Percentiles rank a stretch among this genome's conserved stretches.
Evolutionary conservation across 1,284 basidiomycete species (phyloP).

Genomic region (Athelia sp.): DNA sequence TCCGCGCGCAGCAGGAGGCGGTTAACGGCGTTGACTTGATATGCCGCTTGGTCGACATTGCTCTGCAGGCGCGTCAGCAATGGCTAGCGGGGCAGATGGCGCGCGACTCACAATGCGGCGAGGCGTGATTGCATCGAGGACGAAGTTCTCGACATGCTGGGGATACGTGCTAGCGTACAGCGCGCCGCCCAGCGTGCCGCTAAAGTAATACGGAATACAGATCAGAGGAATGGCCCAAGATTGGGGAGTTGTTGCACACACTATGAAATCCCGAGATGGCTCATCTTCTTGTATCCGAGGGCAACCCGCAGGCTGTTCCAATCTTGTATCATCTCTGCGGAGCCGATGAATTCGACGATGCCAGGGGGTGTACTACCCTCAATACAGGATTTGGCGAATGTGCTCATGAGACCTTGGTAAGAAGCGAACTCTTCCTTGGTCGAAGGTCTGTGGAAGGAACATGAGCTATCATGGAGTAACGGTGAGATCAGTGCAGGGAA

Average conservation of each 20-base stretch:
- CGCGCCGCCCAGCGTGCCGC: constrained; percentile 10
- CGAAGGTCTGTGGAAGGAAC: constrained; percentile 7
- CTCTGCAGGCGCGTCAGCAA: constrained; percentile 2
- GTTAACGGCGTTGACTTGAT: constrained; percentile 12
- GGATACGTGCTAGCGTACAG: constrained; percentile 10
- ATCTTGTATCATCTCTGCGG: constrained; percentile 11
- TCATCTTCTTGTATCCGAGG: constrained; percentile 11
- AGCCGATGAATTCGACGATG: constrained; percentile 11
- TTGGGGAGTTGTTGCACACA: neutral
- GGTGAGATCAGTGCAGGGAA: too few relatives aligned
- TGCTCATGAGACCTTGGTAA: constrained; percentile 7
- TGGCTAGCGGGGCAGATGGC: too few relatives aligned
- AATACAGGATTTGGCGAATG: constrained; percentile 6
- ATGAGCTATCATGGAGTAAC: neutral
- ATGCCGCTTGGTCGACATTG: constrained; percentile 8
- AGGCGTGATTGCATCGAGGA: constrained; percentile 11
- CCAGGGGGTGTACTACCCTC: constrained; percentile 9
- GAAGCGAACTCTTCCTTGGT: constrained; percentile 9
- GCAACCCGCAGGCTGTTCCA: constrained; percentile 11
- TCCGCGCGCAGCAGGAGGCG: constrained; percentile 13
- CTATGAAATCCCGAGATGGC: constrained; percentile 11
- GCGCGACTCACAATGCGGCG: constrained; percentile 9
- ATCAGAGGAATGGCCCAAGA: too few relatives aligned
- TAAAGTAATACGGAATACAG: neutral
- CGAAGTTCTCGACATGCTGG: constrained; percentile 9